Conservation (phyloP, 116 monocot genomes). For the Dioscorea cayenensis region DNA sequence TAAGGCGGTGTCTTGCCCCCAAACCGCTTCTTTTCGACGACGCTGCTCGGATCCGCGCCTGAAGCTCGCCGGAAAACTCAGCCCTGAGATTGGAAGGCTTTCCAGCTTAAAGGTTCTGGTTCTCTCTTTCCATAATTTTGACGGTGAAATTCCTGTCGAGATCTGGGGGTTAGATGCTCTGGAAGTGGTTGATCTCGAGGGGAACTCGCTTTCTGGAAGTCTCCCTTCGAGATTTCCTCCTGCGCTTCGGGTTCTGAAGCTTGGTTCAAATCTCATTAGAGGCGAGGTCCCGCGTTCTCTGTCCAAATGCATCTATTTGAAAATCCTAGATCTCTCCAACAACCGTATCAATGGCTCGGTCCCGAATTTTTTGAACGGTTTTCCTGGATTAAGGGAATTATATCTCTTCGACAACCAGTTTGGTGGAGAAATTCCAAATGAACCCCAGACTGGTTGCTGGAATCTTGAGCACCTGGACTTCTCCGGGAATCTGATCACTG, state of each 20-base stretch:
- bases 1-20: background rate
- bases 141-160: conserved; percentile 43
- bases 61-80: conserved; percentile 33
- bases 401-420: conserved; percentile 39
- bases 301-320: conserved; percentile 1
- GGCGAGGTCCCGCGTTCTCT: conserved; percentile 42
- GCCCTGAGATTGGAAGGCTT: conserved; percentile 33
- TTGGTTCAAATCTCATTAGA: conserved; percentile 38
- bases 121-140: conserved; percentile 43
- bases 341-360: background rate
- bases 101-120: conserved; percentile 35
- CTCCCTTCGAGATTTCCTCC: conserved; percentile 21
- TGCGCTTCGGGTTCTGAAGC: conserved; percentile 21
- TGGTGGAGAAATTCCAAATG: conserved; percentile 30
- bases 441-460: conserved; percentile 27
- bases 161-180: conserved; percentile 36
- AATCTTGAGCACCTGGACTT: conserved; percentile 46
- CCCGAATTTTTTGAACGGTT: background rate
- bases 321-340: conserved; percentile 24
- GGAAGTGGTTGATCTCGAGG: conserved; percentile 46
- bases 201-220: conserved; percentile 28
- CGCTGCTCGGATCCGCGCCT: conserved; percentile 15
- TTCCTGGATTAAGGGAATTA: conserved; percentile 25
- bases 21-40: background rate
- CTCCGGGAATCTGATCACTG: conserved; percentile 47